These are phyloP conservation scores for Onygena corvina DNA, from an alignment of 2,329 filamentous ascomycete genomes.

Conservation along the genomic window DNA sequence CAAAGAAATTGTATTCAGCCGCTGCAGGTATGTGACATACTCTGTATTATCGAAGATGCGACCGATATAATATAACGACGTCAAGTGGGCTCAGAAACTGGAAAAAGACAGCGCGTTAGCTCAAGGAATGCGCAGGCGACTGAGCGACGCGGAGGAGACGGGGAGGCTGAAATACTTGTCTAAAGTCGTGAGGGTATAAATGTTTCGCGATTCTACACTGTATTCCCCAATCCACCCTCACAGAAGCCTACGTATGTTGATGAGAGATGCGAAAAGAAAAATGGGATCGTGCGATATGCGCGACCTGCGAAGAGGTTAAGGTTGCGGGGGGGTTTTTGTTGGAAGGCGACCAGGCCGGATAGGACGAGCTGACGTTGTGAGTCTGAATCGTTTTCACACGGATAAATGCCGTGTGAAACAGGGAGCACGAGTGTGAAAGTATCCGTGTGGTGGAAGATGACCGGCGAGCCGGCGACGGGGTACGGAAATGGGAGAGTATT, in stretches of 20 bases:
- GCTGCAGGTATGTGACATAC: background rate
- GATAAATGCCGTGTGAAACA: constrained; percentile 3
- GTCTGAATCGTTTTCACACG: constrained; percentile 2
- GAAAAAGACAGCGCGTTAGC: background rate
- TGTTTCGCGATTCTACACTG: background rate
- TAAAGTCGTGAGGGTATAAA: background rate
- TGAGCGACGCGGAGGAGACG: background rate
- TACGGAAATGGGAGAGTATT: background rate
- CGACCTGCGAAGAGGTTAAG: constrained; percentile 4
- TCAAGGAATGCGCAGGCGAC: background rate
- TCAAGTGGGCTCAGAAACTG: background rate
- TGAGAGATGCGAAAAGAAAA: background rate
- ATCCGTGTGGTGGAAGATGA: background rate
- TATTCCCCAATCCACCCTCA: background rate
- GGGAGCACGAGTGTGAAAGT: background rate
- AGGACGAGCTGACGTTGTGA: background rate
- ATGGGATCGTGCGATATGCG: background rate
- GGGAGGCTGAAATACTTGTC: background rate
- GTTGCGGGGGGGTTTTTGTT: constrained; percentile 5
- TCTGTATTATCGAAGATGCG: background rate
- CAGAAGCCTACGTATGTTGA: background rate
- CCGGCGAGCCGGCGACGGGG: background rate
- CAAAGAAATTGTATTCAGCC: background rate
- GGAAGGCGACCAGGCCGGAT: background rate
- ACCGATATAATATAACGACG: background rate